Evolutionary conservation across 176 grass and related monocot genomes (phyloP).

Genomic region (Echinochloa phyllopogon): DNA sequence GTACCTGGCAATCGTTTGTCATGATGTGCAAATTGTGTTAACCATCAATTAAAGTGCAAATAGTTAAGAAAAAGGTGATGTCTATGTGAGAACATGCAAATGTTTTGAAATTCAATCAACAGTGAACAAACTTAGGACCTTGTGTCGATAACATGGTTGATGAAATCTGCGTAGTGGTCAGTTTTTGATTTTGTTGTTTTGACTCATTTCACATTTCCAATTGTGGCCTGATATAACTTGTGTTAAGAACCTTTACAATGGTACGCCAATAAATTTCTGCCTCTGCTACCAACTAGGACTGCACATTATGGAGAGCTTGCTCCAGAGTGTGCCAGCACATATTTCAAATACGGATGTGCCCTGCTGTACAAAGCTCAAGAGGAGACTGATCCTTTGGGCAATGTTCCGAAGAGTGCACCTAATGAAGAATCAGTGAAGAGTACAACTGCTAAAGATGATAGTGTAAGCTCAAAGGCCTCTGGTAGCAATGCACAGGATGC

Average conservation of each 20-base stretch:
- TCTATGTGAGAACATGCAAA: background rate
- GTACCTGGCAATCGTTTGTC: no score
- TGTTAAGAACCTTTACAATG: background rate
- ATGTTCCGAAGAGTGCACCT: constrained; percentile 69
- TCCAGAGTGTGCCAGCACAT: constrained; percentile 82
- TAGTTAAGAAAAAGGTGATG: background rate
- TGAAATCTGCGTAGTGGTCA: background rate
- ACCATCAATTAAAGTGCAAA: background rate
- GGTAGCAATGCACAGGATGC: constrained; percentile 48
- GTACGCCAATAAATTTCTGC: background rate
- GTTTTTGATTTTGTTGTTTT: background rate
- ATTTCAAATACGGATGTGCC: constrained; percentile 92
- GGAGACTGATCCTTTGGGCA: constrained; percentile 79
- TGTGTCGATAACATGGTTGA: background rate
- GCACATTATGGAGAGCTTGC: constrained; percentile 77
- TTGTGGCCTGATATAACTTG: background rate
- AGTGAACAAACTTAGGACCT: background rate
- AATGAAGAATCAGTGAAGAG: constrained; percentile 63
- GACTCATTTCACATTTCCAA: background rate
- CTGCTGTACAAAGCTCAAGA: constrained; percentile 91
- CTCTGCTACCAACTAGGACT: constrained; percentile 47
- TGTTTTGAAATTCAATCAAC: background rate
- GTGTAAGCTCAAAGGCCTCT: constrained; percentile 69
- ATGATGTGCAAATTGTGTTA: no score
- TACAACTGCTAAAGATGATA: constrained; percentile 47